A percentile compares a stretch with the other conserved stretches of the same genome.
phyloP scores from a whole-genome alignment of 345 rosid species.

The Moricandia moricandioides region DNA sequence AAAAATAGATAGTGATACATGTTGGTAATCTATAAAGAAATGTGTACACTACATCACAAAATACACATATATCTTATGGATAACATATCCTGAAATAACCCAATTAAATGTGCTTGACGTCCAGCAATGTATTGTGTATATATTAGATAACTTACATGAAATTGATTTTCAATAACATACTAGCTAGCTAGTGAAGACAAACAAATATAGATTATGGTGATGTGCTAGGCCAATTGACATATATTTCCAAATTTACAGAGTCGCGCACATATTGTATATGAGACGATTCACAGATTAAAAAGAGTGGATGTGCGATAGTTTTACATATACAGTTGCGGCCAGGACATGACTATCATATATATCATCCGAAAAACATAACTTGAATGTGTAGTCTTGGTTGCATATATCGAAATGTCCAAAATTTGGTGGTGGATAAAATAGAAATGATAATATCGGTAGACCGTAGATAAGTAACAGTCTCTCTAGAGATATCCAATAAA shows the following conservation, averaged over 20 bases:
- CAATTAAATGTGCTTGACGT: background rate
- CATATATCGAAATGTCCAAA: background rate
- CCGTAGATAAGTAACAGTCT: background rate
- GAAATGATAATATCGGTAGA: background rate
- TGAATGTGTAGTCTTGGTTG: background rate
- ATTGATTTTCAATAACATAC: background rate
- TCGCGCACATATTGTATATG: background rate
- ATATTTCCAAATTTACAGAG: background rate
- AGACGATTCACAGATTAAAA: background rate
- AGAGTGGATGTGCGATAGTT: background rate
- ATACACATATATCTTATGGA: background rate
- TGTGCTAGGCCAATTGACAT: background rate
- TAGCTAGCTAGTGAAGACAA: background rate
- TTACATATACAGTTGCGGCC: background rate
- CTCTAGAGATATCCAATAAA: conserved; percentile 4
- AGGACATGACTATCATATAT: background rate
- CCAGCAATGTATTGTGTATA: background rate
- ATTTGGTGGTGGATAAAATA: too few relatives aligned
- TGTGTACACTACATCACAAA: background rate
- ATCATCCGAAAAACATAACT: background rate
- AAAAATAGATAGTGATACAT: background rate
- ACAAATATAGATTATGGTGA: background rate
- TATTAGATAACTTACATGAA: background rate
- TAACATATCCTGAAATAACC: background rate
- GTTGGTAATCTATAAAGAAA: background rate